Evolutionary conservation across 495 filamentous ascomycete genomes (phyloP).

Genomic region (Chaetomium fimeti): DNA sequence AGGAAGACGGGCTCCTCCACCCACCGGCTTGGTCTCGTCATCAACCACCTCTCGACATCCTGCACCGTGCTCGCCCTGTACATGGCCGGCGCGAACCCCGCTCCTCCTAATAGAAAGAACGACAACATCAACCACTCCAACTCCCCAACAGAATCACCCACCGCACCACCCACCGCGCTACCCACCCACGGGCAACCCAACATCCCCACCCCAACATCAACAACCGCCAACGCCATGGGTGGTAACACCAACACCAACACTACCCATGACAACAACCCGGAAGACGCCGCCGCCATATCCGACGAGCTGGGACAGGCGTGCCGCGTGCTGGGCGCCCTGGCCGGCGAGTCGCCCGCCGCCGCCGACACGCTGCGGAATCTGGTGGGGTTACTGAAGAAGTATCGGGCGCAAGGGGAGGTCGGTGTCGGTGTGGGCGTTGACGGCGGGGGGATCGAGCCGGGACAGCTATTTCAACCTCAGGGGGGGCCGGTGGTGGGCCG

Average conservation of each 20-base stretch:
- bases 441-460: too few relatives aligned
- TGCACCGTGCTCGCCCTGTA: conserved; percentile 9
- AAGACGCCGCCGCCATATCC: not conserved
- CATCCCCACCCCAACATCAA: too few relatives aligned
- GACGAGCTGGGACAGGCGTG: conserved; percentile 2
- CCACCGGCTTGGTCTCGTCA: conserved; percentile 9
- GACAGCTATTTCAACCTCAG: too few relatives aligned
- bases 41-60: conserved; percentile 4
- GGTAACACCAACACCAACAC: too few relatives aligned
- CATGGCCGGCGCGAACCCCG: not conserved
- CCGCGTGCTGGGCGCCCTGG: not conserved
- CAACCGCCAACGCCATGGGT: too few relatives aligned
- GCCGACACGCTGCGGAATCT: conserved; percentile 7
- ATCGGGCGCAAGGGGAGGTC: not conserved
- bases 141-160: too few relatives aligned
- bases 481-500: too few relatives aligned
- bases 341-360: not conserved
- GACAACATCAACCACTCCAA: not conserved
- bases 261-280: too few relatives aligned
- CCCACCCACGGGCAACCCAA: too few relatives aligned
- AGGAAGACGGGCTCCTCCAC: not conserved
- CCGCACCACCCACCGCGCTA: too few relatives aligned
- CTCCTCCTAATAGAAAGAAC: too few relatives aligned
- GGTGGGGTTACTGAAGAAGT: not conserved
- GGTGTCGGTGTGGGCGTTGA: too few relatives aligned